Base-by-base conservation (phyloP, 805 yeast species). In the Saturnispora kantuleensis region DNA sequence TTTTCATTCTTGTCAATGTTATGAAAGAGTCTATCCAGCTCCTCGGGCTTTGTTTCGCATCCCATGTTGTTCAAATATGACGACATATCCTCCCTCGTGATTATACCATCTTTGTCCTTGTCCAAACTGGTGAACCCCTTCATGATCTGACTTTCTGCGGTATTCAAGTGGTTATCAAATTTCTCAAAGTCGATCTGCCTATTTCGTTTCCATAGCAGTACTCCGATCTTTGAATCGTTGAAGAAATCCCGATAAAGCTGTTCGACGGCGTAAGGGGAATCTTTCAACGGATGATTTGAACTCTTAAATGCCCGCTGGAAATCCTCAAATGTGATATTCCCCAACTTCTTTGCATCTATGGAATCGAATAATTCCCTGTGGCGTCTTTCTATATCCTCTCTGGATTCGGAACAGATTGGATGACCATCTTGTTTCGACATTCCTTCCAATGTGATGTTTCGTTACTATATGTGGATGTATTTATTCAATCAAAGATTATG, bases 71-170 rank as follows among this genome's bases (percentile, higher is more conserved):
- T 66, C 47, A 89, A 65, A 53, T 90, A 94, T 17, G 64, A 68
- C 34, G 73, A 71, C 39, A 90, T 76, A 54, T 89, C 96, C 1
- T 69, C 66, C 37, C 75, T 69, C 38, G 76, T 75, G 31, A 88
- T 69, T 47, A 61, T 73, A 1, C 95, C 95, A 57, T 85, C 94
- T 41, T 77, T 66, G 55, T 86, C 86, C 35, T 65, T 64, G 60
- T 86, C 95, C 33, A 86, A 71, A 45, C 67, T 74, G 42, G 68
- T 65, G 59, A 87, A 86, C 0, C 95, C 93, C 36, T 63, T 65
- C 31, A 71, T 69, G 46, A 86, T 81, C 56, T 84, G 90, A 12
- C 67, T 64, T 56, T 87, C 95, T 1, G 95, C 86, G 12, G 69
- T 68, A 9, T 67, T 58, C 26, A 84, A 71, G 62, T 84, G 87